Evolutionary conservation across 148 eudicot genomes (phyloP).

Genomic region (Cornus florida): DNA sequence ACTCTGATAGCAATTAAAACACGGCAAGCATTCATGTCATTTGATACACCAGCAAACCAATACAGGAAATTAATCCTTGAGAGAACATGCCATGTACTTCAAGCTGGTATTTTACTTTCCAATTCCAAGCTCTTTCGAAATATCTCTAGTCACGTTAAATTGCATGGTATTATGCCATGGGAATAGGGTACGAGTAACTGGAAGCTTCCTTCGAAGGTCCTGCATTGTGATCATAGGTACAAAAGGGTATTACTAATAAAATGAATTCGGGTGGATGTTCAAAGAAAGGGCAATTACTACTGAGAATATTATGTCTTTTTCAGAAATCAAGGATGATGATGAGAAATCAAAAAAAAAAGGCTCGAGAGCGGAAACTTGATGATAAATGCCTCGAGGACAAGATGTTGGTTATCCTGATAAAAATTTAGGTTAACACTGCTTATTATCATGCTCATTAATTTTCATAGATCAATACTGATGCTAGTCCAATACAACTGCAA

Average conservation of each 20-base stretch:
- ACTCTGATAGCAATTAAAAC: neutral
- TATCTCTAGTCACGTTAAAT: slow-evolving; percentile 77
- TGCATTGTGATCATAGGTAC: slow-evolving; percentile 27
- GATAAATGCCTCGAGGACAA: neutral
- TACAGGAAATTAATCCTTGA: neutral
- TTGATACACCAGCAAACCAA: neutral
- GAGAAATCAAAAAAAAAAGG: neutral
- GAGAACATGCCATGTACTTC: slow-evolving; percentile 15
- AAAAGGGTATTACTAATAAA: neutral
- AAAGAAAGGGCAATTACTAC: neutral
- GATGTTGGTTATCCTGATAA: neutral
- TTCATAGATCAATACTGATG: neutral
- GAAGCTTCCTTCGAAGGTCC: slow-evolving; percentile 93
- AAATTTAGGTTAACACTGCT: too few relatives aligned
- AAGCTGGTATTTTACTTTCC: slow-evolving; percentile 32
- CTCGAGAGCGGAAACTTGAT: neutral
- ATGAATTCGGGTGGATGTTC: neutral
- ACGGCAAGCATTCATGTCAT: neutral
- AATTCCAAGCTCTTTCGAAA: slow-evolving; percentile 54
- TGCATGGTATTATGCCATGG: slow-evolving; percentile 91
- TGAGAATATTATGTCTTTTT: neutral
- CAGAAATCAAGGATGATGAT: neutral
- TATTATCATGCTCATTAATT: neutral
- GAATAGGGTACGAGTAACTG: slow-evolving; percentile 85
- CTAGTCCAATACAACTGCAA: neutral